Evolutionary conservation across 352 stramenopile species (phyloP), one percentile per base, ranked within the genome.

Genomic region (Aphanomyces euteiches): DNA sequence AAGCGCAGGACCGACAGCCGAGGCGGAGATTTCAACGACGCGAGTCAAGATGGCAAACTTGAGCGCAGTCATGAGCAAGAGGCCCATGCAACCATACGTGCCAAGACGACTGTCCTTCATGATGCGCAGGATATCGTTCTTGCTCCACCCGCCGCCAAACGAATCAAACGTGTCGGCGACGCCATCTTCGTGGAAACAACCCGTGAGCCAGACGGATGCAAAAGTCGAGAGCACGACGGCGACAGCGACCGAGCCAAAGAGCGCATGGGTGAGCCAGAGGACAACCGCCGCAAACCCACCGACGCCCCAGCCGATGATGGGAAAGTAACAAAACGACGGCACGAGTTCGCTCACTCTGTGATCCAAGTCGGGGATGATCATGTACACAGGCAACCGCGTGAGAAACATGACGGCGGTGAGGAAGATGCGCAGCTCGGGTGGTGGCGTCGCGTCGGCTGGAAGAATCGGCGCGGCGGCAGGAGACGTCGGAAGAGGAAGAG

Each of bases 161-260:
- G 73, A 69, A 71, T 89, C 82, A 0, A 74, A 69, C 17, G 72
- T 76, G 70, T 89, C 82, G 2, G 78, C 74, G 21, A 89, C 67
- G 59, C 82, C 82, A 76, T 90, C 82, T 70, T 90, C 82, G 53
- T 89, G 82, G 48, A 90, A 87, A 65, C 80, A 90, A 21, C 80
- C 80, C 10, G 80, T 90, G 0, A 86, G 34, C 50, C 69, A 82
- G 7, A 87, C 69, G 47, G 56, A 69, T 48, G 63, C 53, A 13
- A 70, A 72, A 15, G 70, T 75, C 8, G 70, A 68, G 7, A 80
- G 53, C 6, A 65, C 66, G 7, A 73, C 74, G 19, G 79, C 63
- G 41, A 80, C 65, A 8, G 58, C 21, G 4, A 57, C 58, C 17
- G 75, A 77, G 41, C 80, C 54, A 40, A 61, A 74, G n/a, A 68